phyloP scores from a whole-genome alignment of 2,329 filamentous ascomycete species.

The Nigrospora oryzae region DNA sequence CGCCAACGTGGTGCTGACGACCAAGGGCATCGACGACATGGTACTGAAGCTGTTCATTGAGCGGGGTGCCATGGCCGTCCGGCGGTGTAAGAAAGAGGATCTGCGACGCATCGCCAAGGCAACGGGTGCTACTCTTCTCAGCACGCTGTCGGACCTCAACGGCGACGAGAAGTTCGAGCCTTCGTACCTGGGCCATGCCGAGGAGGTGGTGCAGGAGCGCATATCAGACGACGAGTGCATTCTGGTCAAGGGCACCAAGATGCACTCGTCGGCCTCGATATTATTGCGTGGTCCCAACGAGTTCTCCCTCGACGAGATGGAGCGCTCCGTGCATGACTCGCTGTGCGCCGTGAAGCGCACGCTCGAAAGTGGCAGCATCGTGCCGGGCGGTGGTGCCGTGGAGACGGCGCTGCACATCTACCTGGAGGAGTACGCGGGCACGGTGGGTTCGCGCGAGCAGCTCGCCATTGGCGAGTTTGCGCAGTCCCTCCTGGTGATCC shows the following conservation, averaged over 20 bases:
- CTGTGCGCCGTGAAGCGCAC: constrained; percentile 96
- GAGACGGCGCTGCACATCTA: constrained; percentile 99
- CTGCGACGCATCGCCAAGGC: constrained; percentile 91
- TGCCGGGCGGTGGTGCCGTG: constrained; percentile 91
- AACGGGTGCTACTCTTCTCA: constrained; percentile 86
- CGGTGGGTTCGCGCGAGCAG: constrained; percentile 93
- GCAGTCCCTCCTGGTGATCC: constrained; percentile 85
- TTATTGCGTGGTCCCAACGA: constrained; percentile 95
- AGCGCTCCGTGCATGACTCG: constrained; percentile 95
- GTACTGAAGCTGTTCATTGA: constrained; percentile 92
- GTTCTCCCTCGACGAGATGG: constrained; percentile 97
- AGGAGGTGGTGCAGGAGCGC: constrained; percentile 95
- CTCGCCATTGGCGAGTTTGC: constrained; percentile 97
- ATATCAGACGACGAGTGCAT: constrained; percentile 99
- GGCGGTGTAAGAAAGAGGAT: constrained; percentile 98
- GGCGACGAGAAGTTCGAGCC: constrained; percentile 95
- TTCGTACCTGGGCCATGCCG: constrained; percentile 80
- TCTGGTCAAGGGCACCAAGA: constrained; percentile 89
- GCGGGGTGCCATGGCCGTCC: constrained; percentile 88
- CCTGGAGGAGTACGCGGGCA: constrained; percentile 96
- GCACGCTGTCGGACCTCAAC: constrained; percentile 90
- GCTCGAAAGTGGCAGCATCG: constrained; percentile 91
- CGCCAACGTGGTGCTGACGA: constrained; percentile 92
- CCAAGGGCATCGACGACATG: constrained; percentile 96
- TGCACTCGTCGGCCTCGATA: constrained; percentile 87